Evolutionary conservation across 495 filamentous ascomycete genomes (phyloP).

Genomic region (Amphirosellinia nigrospora): DNA sequence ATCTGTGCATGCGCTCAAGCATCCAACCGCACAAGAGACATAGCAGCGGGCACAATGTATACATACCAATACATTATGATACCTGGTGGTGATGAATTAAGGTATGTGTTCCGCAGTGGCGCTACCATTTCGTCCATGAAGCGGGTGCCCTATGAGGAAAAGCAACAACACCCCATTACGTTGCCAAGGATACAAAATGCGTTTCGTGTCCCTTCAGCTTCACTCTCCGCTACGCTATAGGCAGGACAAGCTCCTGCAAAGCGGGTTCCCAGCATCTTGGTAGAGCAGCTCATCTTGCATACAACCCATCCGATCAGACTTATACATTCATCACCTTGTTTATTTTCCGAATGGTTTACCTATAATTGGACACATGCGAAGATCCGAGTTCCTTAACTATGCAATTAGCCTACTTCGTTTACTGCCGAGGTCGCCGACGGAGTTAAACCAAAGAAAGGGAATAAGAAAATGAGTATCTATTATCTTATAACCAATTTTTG

Average conservation of each 20-base stretch:
- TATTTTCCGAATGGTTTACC: background rate
- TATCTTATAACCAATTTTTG: background rate
- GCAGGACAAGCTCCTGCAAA: background rate
- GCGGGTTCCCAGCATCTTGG: slow-evolving; percentile 25
- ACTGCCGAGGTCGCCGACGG: background rate
- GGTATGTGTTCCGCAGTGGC: background rate
- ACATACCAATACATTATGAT: background rate
- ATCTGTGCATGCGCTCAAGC: background rate
- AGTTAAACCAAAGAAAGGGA: background rate
- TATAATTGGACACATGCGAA: slow-evolving; percentile 1
- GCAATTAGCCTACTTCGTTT: background rate
- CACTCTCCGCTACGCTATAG: background rate
- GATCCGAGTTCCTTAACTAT: background rate
- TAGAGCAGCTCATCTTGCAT: slow-evolving; percentile 27
- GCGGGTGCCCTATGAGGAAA: slow-evolving; percentile 22
- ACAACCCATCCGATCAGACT: slow-evolving; percentile 19
- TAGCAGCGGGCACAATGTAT: background rate
- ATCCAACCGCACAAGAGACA: background rate
- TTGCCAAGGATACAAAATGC: slow-evolving; percentile 1
- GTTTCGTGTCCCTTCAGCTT: background rate
- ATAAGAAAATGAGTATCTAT: background rate
- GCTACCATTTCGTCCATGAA: slow-evolving; percentile 10
- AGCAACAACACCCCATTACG: slow-evolving; percentile 4
- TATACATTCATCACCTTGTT: slow-evolving; percentile 17
- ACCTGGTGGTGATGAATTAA: background rate